Base-by-base conservation (phyloP, 192 early-diverging fungal genomes). In the Linnemannia elongata region DNA sequence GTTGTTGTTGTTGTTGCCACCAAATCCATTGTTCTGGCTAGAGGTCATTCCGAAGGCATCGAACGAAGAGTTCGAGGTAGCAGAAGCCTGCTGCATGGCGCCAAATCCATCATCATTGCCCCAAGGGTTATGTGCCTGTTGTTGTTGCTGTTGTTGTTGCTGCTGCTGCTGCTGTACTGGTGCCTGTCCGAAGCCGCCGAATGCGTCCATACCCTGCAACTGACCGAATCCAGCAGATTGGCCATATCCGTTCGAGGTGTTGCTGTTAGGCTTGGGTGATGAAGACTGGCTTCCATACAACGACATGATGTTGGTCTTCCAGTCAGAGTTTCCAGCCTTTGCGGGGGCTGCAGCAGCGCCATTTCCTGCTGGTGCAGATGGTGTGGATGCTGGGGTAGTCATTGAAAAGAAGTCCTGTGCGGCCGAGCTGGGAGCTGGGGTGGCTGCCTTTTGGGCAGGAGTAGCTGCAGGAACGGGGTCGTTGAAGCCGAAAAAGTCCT, bases 261-360 rank as follows among this genome's bases (percentile, higher is more conserved):
- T 60, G 30, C 4, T 42, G 57, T 72, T 78, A 36, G 78, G 57
- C 22, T 77, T 86, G 17, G 84, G 84, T 8, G 79, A 45, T 15
- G 78, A 70, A 35, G 84, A 77, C 24, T 86, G 84, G 41, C 76
- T 81, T 72, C 84, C 84, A 18, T 86, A 86, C 33, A 86, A 41
- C 9, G 84, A 86, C 79, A 86, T 80, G 71, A 86, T 86, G 33
- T 79, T 81, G 79, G 75, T 80, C 63, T 86, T 86, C 84, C 84
- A 86, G 79, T 86, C 84, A 35, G 77, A n/a, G 44, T 85, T 85
- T 13, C 52, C 72, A 1, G 83, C n/a, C 63, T 86, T 86, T 41
- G 78, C 42, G 72, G 33, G 5, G 75, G 36, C 35, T 74, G 74
- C 12, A 13, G 60, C 27, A 33, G 60, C 9, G 13, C 30, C 27